These are phyloP conservation scores for Ascobolus immersus DNA, from an alignment of 495 filamentous ascomycete species.

Conservation along the genomic window DNA sequence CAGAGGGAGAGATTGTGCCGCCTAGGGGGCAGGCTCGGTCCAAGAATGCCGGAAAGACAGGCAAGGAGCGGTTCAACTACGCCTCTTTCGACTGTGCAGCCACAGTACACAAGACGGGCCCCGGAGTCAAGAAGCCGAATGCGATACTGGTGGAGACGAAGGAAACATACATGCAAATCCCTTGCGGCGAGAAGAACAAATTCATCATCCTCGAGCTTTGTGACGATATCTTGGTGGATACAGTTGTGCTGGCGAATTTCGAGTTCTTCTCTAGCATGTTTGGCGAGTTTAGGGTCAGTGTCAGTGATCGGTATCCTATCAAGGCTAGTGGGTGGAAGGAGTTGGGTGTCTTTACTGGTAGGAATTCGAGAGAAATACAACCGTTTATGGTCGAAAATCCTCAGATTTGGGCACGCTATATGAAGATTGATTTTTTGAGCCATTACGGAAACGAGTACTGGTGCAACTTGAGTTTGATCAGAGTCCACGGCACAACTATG, in stretches of 20 bases:
- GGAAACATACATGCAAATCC: slow-evolving; percentile 93
- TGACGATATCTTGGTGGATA: slow-evolving; percentile 88
- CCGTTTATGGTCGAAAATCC: slow-evolving; percentile 81
- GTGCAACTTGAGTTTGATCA: slow-evolving; percentile 70
- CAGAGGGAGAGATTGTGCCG: slow-evolving; percentile 9
- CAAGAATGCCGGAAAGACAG: slow-evolving; percentile 86
- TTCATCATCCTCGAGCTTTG: slow-evolving; percentile 74
- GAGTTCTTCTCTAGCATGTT: slow-evolving; percentile 95
- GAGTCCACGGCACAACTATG: slow-evolving; percentile 91
- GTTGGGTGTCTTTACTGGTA: slow-evolving; percentile 65
- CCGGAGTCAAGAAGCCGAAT: slow-evolving; percentile 55
- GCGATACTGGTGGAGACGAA: slow-evolving; percentile 86
- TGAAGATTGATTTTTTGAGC: slow-evolving; percentile 69
- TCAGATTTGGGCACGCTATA: slow-evolving; percentile 80
- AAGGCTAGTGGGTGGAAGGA: slow-evolving; percentile 81
- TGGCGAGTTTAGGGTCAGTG: slow-evolving; percentile 63
- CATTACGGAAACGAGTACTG: slow-evolving; percentile 95
- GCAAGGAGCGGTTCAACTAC: slow-evolving; percentile 87
- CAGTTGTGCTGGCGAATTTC: slow-evolving; percentile 84
- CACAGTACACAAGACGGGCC: slow-evolving; percentile 73
- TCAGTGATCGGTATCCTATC: slow-evolving; percentile 78
- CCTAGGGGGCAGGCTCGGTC: slow-evolving; percentile 21
- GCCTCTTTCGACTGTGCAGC: slow-evolving; percentile 92
- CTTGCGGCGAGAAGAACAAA: slow-evolving; percentile 68
- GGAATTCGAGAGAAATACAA: slow-evolving; percentile 79